These are phyloP conservation scores for Boletus rubescentipes DNA, from an alignment of 768 basidiomycete species.

Conservation along the genomic window DNA sequence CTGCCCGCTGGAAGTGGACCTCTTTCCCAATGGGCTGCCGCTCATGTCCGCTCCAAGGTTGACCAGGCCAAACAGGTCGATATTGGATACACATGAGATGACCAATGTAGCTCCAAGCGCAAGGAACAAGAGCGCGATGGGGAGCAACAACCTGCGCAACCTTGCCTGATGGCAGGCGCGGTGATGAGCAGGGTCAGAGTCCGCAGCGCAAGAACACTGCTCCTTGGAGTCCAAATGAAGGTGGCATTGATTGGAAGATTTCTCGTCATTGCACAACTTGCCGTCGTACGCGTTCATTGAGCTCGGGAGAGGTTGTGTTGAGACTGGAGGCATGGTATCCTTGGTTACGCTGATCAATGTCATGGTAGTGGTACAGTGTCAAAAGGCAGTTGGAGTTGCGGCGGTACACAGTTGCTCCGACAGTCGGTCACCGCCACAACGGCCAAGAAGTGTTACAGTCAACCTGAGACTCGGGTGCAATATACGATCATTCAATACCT, in stretches of 20 bases:
- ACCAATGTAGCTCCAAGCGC: slow-evolving; percentile 31
- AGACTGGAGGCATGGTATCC: slow-evolving; percentile 27
- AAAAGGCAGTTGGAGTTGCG: neutral
- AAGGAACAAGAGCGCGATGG: slow-evolving; percentile 34
- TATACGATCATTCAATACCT: too few relatives aligned
- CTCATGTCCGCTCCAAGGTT: slow-evolving; percentile 29
- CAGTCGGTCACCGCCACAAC: neutral
- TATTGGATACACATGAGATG: slow-evolving; percentile 32
- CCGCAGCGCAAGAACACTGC: slow-evolving; percentile 22
- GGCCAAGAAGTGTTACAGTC: neutral
- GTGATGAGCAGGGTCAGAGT: slow-evolving; percentile 24
- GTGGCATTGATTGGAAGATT: slow-evolving; percentile 23
- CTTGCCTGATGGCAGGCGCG: slow-evolving; percentile 33
- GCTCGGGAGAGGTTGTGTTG: slow-evolving; percentile 27
- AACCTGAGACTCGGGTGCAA: too few relatives aligned
- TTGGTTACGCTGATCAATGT: slow-evolving; percentile 10
- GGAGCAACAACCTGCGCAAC: slow-evolving; percentile 36
- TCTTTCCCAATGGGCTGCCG: slow-evolving; percentile 32
- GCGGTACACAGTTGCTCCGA: neutral
- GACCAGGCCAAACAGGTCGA: slow-evolving; percentile 23
- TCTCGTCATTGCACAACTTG: slow-evolving; percentile 12
- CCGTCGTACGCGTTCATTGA: slow-evolving; percentile 21
- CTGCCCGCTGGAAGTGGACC: slow-evolving; percentile 8
- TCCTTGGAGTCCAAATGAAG: slow-evolving; percentile 19
- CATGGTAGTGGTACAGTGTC: slow-evolving; percentile 4